Percentiles rank a stretch among this genome's conserved stretches.
phyloP scores from a whole-genome alignment of 768 basidiomycete genomes.

The Mycena belliarum region DNA sequence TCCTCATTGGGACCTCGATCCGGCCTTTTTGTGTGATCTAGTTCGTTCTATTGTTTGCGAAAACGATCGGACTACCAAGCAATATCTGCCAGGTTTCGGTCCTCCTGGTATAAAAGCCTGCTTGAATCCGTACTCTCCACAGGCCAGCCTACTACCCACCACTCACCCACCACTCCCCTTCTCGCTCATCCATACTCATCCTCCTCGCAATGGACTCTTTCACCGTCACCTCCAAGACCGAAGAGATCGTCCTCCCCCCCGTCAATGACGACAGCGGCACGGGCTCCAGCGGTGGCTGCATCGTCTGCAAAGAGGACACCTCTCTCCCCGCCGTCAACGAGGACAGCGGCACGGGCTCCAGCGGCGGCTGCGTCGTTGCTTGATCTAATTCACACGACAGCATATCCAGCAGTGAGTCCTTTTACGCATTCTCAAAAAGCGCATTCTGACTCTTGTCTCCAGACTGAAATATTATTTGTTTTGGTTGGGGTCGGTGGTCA shows the following conservation, averaged over 20 bases:
- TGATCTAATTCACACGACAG: neutral
- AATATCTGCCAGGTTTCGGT: too few species aligned
- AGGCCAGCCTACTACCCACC: conserved; percentile 5
- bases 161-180: neutral
- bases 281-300: conserved; percentile 8
- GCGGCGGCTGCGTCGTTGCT: conserved; percentile 6
- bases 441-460: neutral
- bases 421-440: neutral
- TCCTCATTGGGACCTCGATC: neutral
- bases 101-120: conserved; percentile 1
- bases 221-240: neutral
- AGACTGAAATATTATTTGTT: conserved; percentile 4
- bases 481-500: neutral
- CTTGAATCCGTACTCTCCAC: neutral
- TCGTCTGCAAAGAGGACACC: conserved; percentile 13
- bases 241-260: conserved; percentile 3
- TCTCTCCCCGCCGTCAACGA: conserved; percentile 6
- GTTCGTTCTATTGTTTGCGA: neutral
- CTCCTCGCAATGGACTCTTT: conserved; percentile 17
- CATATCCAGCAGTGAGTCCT: too few species aligned
- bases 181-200: neutral
- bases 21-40: neutral
- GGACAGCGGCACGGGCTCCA: neutral
- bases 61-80: neutral
- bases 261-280: conserved; percentile 2